Evolutionary conservation across 495 filamentous ascomycete genomes (phyloP).

Genomic region (Xylaria palmicola): DNA sequence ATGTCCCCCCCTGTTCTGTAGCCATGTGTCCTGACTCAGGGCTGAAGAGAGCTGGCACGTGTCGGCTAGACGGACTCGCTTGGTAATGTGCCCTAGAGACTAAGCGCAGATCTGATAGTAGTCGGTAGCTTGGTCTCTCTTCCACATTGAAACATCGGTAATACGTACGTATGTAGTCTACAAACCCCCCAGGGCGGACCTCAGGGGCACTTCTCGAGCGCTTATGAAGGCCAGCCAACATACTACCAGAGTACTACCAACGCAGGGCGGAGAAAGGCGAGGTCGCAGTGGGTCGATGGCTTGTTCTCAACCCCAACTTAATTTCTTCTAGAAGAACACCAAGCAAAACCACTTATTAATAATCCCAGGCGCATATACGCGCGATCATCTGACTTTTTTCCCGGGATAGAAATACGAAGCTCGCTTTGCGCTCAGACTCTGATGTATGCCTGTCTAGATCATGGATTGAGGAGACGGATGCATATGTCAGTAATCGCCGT

Average conservation of each 20-base stretch:
- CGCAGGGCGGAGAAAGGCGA: background rate
- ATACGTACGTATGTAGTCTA: no score
- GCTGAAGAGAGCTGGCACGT: no score
- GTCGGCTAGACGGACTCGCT: no score
- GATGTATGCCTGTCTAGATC: background rate
- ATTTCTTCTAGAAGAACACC: slow-evolving; percentile 5
- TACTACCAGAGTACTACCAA: no score
- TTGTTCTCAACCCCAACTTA: slow-evolving; percentile 1
- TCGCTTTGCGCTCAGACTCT: background rate
- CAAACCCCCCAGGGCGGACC: no score
- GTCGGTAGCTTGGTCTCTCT: no score
- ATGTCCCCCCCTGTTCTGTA: background rate
- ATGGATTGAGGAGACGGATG: background rate
- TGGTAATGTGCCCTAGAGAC: no score
- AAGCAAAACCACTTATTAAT: slow-evolving; percentile 1
- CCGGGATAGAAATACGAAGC: background rate
- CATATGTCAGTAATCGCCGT: slow-evolving; percentile 10
- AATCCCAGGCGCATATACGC: slow-evolving; percentile 12
- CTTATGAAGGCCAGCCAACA: no score
- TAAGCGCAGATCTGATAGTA: no score
- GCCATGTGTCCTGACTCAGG: no score
- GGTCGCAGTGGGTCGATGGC: background rate
- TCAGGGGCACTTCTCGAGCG: no score
- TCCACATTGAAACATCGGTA: no score
- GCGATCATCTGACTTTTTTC: slow-evolving; percentile 16